A percentile compares a stretch with the other conserved stretches of the same genome.
Conservation (phyloP, 2,329 filamentous ascomycete species). For the Parastagonospora nodorum region DNA sequence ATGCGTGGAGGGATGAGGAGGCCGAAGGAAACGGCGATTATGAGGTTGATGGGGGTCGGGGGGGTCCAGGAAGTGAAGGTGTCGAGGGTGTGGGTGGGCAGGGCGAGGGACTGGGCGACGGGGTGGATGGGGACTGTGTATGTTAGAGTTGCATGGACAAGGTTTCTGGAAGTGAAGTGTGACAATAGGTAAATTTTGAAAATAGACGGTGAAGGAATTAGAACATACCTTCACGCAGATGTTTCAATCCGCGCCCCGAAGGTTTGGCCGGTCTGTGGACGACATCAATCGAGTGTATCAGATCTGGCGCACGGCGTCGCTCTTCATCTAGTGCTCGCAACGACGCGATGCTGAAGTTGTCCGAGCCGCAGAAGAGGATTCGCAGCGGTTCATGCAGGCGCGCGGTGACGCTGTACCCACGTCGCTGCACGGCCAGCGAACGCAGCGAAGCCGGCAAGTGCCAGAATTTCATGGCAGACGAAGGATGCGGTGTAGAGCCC, state of each 20-base stretch:
- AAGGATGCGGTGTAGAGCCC: too few species aligned
- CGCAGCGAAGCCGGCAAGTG: slow-evolving; percentile 22
- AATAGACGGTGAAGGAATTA: neutral
- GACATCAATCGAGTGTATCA: slow-evolving; percentile 76
- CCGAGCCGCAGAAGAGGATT: slow-evolving; percentile 93
- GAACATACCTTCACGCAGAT: slow-evolving; percentile 65
- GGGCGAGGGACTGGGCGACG: slow-evolving; percentile 64
- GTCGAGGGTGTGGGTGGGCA: slow-evolving; percentile 75
- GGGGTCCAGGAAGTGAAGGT: slow-evolving; percentile 80
- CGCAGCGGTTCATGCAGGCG: slow-evolving; percentile 63
- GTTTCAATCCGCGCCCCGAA: slow-evolving; percentile 75
- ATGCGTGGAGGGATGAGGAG: slow-evolving; percentile 82
- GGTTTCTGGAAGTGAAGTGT: neutral
- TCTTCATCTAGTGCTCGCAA: slow-evolving; percentile 71
- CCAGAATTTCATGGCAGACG: too few species aligned
- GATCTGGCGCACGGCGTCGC: slow-evolving; percentile 44
- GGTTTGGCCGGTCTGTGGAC: slow-evolving; percentile 79
- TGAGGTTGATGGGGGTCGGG: slow-evolving; percentile 63
- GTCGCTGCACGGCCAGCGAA: neutral
- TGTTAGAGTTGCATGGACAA: too few species aligned
- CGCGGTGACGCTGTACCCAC: neutral
- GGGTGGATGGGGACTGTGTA: slow-evolving; percentile 71
- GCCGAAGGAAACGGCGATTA: slow-evolving; percentile 94
- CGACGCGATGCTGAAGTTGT: slow-evolving; percentile 83
- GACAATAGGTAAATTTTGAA: too few species aligned